Evolutionary conservation across 257 asterid species (phyloP), one percentile per base, ranked within the genome.

Genomic region (Primulina huaijiensis): DNA sequence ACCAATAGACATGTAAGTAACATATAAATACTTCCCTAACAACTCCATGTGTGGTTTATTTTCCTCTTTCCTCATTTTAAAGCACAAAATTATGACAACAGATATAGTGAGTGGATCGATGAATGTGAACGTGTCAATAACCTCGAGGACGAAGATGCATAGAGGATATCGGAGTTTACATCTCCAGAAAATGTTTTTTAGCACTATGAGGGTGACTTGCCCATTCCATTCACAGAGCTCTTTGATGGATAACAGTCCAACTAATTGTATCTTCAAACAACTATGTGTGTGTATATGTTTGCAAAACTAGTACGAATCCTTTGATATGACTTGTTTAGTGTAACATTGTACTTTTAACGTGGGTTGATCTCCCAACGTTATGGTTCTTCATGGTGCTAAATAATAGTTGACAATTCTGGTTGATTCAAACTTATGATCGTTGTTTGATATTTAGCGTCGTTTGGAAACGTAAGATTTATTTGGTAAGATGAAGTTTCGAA

Each of bases 101-200:
- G 96, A 75, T 93, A 93, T 65, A 83, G 97, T 61, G 99, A 93
- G 74, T 93, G 99, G 99, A 93, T 93, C 40, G 99, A 93, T 19
- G 99, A 93, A 79, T 93, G 99, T 10, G 98, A 93, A 65, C 90
- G 93, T 0, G 96, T 87, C 73, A 93, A 91, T 74, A 83, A 75
- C 72, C 72, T 30, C 17, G 97, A 81, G 67, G 98, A 82, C 1
- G 98, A 89, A 10, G 98, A 78, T 17, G 89, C 73, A 5, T 76
- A 81, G 79, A 68, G 61, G 53, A n/a, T 12, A 63, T 33, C 57
- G 9, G n/a, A 23, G 27, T 23, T 53, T 33, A 38, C 38, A 23
- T 30, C 37, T 72, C 40, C 6, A 33, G 7, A 53, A 21, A 5
- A 17, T 23, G 67, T 27, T 60, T 64, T 30, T 27, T 46, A 16